A percentile compares a stretch with the other conserved stretches of the same genome.
Conservation (phyloP, 345 rosid genomes). For the Populus pruinosa region DNA sequence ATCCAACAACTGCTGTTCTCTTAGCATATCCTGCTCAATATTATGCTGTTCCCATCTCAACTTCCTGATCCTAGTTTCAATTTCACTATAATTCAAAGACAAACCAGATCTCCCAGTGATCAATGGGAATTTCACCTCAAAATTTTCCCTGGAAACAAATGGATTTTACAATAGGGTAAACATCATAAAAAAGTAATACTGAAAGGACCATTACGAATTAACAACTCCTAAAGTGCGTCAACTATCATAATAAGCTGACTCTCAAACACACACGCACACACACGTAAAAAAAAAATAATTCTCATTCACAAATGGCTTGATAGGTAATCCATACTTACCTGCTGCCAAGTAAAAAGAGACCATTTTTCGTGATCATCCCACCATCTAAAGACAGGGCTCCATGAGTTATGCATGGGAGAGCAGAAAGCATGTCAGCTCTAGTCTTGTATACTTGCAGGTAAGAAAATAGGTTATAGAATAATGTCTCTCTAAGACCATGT, state of each 20-base stretch:
- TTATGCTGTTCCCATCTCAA: constrained; percentile 10
- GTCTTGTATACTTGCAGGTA: constrained; percentile 11
- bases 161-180: not conserved
- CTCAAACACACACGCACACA: not conserved
- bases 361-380: constrained; percentile 10
- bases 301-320: not conserved
- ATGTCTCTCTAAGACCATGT: constrained; percentile 24
- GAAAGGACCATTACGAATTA: not conserved
- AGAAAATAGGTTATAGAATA: constrained; percentile 22
- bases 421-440: constrained; percentile 12
- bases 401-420: constrained; percentile 22
- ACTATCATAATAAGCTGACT: not conserved
- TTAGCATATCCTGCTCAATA: constrained; percentile 11
- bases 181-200: not conserved
- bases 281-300: not conserved
- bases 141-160: constrained; percentile 6
- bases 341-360: constrained; percentile 10
- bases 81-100: not conserved
- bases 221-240: not conserved
- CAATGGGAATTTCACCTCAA: constrained; percentile 17
- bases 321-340: not conserved
- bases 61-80: constrained; percentile 9
- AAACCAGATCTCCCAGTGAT: not conserved
- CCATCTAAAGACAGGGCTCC: constrained; percentile 27
- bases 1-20: constrained; percentile 14